Evolutionary conservation across 2,329 filamentous ascomycete species (phyloP).

Genomic region (Coleophoma eucalyptorum): DNA sequence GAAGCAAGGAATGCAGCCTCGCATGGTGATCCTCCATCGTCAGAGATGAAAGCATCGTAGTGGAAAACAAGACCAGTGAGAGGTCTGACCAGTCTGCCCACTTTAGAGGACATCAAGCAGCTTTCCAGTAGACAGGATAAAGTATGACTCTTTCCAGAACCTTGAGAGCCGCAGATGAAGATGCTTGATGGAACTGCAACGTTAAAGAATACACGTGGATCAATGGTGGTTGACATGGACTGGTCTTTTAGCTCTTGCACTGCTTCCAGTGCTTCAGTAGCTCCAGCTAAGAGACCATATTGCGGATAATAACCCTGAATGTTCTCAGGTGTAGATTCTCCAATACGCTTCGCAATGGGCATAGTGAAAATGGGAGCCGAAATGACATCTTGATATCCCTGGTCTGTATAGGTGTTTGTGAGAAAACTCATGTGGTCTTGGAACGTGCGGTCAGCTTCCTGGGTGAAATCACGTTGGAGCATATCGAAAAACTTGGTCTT

Average conservation of each 20-base stretch:
- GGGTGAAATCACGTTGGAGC: no score
- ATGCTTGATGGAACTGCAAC: constrained; percentile 51
- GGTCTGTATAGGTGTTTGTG: no score
- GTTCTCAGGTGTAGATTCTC: neutral
- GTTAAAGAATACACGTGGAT: constrained; percentile 41
- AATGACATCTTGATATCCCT: no score
- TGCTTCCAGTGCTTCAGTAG: constrained; percentile 4
- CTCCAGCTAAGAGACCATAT: constrained; percentile 20
- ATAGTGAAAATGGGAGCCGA: constrained; percentile 16
- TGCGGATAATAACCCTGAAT: constrained; percentile 3
- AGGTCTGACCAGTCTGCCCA: constrained; percentile 40
- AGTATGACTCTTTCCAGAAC: constrained; percentile 59
- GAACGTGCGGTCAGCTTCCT: no score
- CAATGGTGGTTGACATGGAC: constrained; percentile 1
- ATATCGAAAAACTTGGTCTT: no score
- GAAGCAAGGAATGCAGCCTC: constrained; percentile 54
- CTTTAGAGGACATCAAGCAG: constrained; percentile 30
- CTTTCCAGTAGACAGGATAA: constrained; percentile 52
- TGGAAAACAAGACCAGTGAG: constrained; percentile 52
- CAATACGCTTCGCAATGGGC: constrained; percentile 10
- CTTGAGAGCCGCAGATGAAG: constrained; percentile 62
- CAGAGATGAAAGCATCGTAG: constrained; percentile 44
- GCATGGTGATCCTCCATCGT: constrained; percentile 31
- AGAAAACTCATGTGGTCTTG: no score
- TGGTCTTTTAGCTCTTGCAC: no score